Conservation (phyloP, 371 early-diverging fungal genomes). For the Mucor velutinosus region DNA sequence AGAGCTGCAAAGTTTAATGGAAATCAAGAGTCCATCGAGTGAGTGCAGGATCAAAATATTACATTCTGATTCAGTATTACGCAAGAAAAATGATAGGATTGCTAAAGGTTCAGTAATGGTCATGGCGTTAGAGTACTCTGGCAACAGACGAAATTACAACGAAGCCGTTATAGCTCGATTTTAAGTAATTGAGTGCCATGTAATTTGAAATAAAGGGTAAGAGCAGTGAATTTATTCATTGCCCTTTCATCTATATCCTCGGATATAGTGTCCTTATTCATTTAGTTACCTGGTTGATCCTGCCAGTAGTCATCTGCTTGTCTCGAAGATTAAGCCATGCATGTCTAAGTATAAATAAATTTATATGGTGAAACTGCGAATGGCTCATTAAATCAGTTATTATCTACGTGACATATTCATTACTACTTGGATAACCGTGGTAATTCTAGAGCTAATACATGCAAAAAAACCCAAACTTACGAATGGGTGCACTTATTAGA, state of each 20-base stretch:
- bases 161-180: too few relatives aligned
- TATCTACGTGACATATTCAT: too few relatives aligned
- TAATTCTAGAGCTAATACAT: constrained; percentile 24
- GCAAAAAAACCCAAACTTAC: constrained; percentile 17
- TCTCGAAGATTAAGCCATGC: constrained; percentile 21
- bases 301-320: constrained; percentile 15
- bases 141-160: too few relatives aligned
- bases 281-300: constrained; percentile 6
- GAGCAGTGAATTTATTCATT: not conserved
- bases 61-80: not conserved
- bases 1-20: too few relatives aligned
- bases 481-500: constrained; percentile 13
- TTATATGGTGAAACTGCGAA: too few relatives aligned
- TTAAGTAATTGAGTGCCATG: too few relatives aligned
- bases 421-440: constrained; percentile 18
- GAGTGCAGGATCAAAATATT: not conserved
- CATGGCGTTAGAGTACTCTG: not conserved
- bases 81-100: not conserved
- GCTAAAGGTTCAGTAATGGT: not conserved
- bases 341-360: too few relatives aligned
- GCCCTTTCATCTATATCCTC: not conserved
- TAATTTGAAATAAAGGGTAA: not conserved
- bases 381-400: too few relatives aligned
- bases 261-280: not conserved
- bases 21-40: not conserved